phyloP scores from a whole-genome alignment of 2,329 filamentous ascomycete genomes.

The Colletotrichum sp. region DNA sequence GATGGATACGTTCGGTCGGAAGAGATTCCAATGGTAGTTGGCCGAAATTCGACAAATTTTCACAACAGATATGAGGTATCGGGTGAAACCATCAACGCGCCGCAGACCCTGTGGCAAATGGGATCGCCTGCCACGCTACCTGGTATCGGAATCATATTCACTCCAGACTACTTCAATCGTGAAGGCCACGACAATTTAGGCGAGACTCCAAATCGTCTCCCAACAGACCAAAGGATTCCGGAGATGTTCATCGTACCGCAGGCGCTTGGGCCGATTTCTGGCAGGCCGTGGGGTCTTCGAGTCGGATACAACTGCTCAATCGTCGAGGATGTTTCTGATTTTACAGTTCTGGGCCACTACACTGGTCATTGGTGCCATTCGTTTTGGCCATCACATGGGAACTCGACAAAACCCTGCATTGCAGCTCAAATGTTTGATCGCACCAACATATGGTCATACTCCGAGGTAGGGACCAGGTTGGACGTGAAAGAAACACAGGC shows the following conservation, averaged over 20 bases:
- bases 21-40: not conserved
- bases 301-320: slow-evolving; percentile 16
- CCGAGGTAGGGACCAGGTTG: not conserved
- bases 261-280: slow-evolving; percentile 4
- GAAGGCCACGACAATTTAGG: not conserved
- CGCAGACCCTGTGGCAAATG: not conserved
- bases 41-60: not conserved
- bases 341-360: slow-evolving; percentile 15
- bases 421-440: fast-evolving
- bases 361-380: not conserved
- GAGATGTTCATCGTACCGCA: slow-evolving; percentile 22
- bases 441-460: not conserved
- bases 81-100: fast-evolving
- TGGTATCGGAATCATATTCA: slow-evolving; percentile 17
- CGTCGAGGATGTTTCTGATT: slow-evolving; percentile 3
- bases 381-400: fast-evolving
- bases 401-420: not conserved
- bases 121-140: slow-evolving; percentile 6
- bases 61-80: not conserved
- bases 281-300: slow-evolving; percentile 16
- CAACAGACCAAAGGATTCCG: not conserved
- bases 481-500: fast-evolving
- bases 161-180: not conserved
- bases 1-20: slow-evolving; percentile 15
- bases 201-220: slow-evolving; percentile 10